These are phyloP conservation scores for Chalciporus pseudorubinellus DNA, from an alignment of 768 basidiomycete species.

Conservation along the genomic window DNA sequence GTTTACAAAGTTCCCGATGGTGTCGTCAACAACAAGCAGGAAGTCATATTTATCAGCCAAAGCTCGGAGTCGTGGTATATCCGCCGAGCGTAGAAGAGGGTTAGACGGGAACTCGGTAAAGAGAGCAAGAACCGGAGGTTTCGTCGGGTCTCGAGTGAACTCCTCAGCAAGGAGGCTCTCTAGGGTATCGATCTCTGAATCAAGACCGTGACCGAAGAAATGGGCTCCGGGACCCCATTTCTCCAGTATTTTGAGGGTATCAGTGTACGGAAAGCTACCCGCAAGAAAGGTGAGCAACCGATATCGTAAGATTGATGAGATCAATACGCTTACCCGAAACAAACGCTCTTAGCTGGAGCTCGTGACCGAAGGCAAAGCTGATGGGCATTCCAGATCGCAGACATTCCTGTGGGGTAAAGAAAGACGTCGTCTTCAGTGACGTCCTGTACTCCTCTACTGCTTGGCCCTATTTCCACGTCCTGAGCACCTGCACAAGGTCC, in stretches of 20 bases:
- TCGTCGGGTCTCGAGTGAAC: conserved; percentile 33
- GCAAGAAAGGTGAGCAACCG: background rate
- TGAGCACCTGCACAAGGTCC: conserved; percentile 44
- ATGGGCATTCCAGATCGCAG: conserved; percentile 92
- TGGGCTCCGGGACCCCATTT: conserved; percentile 97
- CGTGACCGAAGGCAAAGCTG: conserved; percentile 54
- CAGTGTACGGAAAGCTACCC: conserved; percentile 87
- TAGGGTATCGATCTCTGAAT: conserved; percentile 71
- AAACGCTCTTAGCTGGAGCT: conserved; percentile 76
- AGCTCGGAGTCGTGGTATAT: conserved; percentile 68
- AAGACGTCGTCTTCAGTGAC: conserved; percentile 87
- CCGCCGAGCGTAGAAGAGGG: conserved; percentile 82
- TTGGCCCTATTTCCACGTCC: conserved; percentile 54
- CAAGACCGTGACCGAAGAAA: conserved; percentile 80
- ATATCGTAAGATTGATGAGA: background rate
- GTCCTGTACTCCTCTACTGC: conserved; percentile 62
- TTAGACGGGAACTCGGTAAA: conserved; percentile 97
- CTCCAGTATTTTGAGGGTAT: conserved; percentile 88
- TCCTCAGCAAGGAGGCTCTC: conserved; percentile 58
- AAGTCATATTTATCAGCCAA: conserved; percentile 90
- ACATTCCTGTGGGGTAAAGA: conserved; percentile 86
- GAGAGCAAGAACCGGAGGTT: conserved; percentile 70
- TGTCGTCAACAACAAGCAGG: conserved; percentile 89
- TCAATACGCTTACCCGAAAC: conserved; percentile 73
- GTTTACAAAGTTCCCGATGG: conserved; percentile 91